Percentiles rank a stretch among this genome's conserved stretches.
Conservation (phyloP, 2,329 filamentous ascomycete species). For the Penicillium italicum region DNA sequence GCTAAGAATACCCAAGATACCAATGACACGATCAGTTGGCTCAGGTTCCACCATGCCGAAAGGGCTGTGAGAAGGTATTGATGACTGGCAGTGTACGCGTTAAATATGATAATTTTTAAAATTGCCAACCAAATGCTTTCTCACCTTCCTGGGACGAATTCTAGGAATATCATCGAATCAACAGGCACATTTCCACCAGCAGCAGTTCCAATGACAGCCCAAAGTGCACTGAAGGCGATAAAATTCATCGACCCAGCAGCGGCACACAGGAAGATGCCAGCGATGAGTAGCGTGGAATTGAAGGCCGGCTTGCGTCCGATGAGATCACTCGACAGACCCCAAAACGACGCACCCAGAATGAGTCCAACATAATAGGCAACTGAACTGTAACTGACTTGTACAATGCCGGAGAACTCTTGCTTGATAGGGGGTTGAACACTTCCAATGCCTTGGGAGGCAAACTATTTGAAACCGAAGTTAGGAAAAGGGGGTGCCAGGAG, state of each 20-base stretch:
- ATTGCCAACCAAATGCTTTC: not conserved
- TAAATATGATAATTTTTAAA: no score
- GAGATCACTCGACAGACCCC: constrained; percentile 44
- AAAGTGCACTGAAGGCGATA: constrained; percentile 27
- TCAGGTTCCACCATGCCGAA: constrained; percentile 50
- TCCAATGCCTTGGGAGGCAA: constrained; percentile 31
- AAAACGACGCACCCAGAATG: constrained; percentile 47
- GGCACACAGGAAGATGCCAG: constrained; percentile 32
- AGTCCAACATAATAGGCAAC: constrained; percentile 41
- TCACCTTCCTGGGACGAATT: constrained; percentile 28
- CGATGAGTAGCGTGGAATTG: constrained; percentile 46
- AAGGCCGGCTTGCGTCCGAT: constrained; percentile 47
- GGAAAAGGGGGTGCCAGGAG: not conserved
- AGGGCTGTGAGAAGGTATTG: constrained; percentile 36
- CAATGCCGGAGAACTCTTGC: constrained; percentile 26
- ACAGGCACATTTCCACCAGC: constrained; percentile 29
- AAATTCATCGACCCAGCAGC: constrained; percentile 27
- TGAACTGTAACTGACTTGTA: constrained; percentile 31
- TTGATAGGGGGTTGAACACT: constrained; percentile 29
- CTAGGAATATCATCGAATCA: constrained; percentile 31
- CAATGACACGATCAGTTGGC: constrained; percentile 39
- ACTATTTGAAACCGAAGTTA: constrained; percentile 3
- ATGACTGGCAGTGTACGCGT: no score
- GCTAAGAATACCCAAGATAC: constrained; percentile 31
- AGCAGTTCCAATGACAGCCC: constrained; percentile 29